Evolutionary conservation across 2,329 filamentous ascomycete species (phyloP).

Genomic region (Paradendryphiella salina): DNA sequence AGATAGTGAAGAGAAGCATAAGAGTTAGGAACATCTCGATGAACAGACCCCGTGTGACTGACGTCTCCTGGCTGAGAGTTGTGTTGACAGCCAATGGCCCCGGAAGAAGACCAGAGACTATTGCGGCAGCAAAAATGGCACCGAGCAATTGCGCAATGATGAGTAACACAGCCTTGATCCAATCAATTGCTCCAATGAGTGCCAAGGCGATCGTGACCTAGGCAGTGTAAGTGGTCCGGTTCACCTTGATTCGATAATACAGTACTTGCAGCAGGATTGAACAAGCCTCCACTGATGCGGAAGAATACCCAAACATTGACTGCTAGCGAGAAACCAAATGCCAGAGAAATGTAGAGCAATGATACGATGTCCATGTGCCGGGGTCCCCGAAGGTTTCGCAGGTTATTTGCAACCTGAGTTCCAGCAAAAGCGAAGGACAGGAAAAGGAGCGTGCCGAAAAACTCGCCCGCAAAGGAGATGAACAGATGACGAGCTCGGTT

Average conservation of each 20-base stretch:
- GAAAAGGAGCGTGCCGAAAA: slow-evolving; percentile 48
- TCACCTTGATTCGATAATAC: too few relatives aligned
- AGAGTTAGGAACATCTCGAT: slow-evolving; percentile 58
- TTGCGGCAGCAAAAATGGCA: slow-evolving; percentile 50
- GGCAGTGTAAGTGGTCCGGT: slow-evolving; percentile 9
- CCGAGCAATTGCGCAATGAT: slow-evolving; percentile 53
- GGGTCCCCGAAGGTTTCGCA: slow-evolving; percentile 34
- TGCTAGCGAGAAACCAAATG: slow-evolving; percentile 45
- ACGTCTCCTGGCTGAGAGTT: slow-evolving; percentile 48
- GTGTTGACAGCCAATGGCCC: slow-evolving; percentile 53
- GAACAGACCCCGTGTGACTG: slow-evolving; percentile 51
- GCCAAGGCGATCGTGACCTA: slow-evolving; percentile 55
- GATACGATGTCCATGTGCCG: slow-evolving; percentile 29
- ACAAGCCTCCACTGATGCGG: slow-evolving; percentile 45
- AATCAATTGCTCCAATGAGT: slow-evolving; percentile 53
- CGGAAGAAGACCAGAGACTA: slow-evolving; percentile 52
- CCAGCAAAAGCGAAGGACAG: slow-evolving; percentile 48
- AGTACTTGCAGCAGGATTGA: slow-evolving; percentile 47
- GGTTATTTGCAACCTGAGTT: slow-evolving; percentile 46
- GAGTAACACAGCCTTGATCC: slow-evolving; percentile 50
- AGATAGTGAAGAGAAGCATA: slow-evolving; percentile 56
- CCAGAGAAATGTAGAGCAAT: slow-evolving; percentile 44
- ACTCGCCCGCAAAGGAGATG: slow-evolving; percentile 52
- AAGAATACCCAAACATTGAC: slow-evolving; percentile 50
- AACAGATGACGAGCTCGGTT: slow-evolving; percentile 50